These are phyloP conservation scores for Begonia masoniana DNA, from an alignment of 306 rosid genomes.

Conservation along the genomic window DNA sequence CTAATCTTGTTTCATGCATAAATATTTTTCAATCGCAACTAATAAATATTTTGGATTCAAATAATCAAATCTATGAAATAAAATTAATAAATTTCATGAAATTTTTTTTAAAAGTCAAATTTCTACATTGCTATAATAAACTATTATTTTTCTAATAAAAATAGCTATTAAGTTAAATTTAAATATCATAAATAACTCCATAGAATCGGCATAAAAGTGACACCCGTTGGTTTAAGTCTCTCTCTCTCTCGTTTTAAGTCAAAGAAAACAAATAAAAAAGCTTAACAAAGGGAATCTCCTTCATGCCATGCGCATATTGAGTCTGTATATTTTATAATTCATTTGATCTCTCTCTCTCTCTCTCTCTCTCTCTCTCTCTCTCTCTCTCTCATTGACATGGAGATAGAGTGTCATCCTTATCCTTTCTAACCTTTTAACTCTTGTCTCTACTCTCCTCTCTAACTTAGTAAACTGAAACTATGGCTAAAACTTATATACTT, in stretches of 20 bases:
- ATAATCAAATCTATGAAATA: too few relatives aligned
- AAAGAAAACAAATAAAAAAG: background rate
- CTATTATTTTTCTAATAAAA: too few relatives aligned
- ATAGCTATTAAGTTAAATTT: too few relatives aligned
- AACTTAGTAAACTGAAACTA: conserved; percentile 16
- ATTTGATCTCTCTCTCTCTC: conserved; percentile 11
- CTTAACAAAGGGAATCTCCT: conserved; percentile 28
- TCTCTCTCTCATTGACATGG: conserved; percentile 2
- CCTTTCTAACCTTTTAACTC: conserved; percentile 20
- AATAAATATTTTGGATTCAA: too few relatives aligned
- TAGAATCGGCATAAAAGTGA: conserved; percentile 59
- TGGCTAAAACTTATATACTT: too few relatives aligned
- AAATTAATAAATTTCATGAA: too few relatives aligned
- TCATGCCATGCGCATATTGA: conserved; percentile 49
- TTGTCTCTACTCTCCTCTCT: conserved; percentile 19
- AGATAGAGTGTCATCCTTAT: conserved; percentile 46
- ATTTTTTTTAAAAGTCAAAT: too few relatives aligned
- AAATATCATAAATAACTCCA: too few relatives aligned
- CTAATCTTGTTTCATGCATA: too few relatives aligned
- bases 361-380: conserved; percentile 9
- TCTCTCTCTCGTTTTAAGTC: conserved; percentile 8
- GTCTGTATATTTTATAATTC: background rate
- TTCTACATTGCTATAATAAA: too few relatives aligned
- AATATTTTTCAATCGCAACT: too few relatives aligned
- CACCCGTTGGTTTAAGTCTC: conserved; percentile 42